These are phyloP conservation scores for Filosporella fistucella DNA, from an alignment of 495 filamentous ascomycete genomes.

Conservation along the genomic window DNA sequence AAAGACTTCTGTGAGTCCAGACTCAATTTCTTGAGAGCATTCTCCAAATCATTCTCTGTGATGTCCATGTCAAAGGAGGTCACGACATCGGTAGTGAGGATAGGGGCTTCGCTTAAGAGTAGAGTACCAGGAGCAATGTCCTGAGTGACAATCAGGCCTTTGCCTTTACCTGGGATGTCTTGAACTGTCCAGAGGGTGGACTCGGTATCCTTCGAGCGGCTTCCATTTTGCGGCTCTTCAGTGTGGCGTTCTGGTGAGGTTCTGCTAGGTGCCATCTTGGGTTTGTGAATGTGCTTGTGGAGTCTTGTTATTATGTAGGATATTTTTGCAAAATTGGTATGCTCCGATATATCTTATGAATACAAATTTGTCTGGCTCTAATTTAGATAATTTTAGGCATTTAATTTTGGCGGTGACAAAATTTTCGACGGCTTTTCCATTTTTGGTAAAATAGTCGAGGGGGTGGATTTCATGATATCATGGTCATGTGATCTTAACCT, in stretches of 20 bases:
- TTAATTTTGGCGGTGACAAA: background rate
- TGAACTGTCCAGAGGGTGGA: constrained; percentile 28
- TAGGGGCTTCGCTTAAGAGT: constrained; percentile 34
- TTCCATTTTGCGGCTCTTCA: background rate
- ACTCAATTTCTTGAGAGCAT: constrained; percentile 27
- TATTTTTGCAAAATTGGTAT: background rate
- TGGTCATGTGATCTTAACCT: too few species aligned
- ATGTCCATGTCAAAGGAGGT: constrained; percentile 18
- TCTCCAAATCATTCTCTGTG: constrained; percentile 26
- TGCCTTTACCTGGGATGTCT: constrained; percentile 32
- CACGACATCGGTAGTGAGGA: constrained; percentile 29
- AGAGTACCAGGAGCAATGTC: constrained; percentile 36
- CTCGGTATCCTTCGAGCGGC: background rate
- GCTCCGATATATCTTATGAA: too few species aligned
- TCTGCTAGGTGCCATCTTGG: constrained; percentile 9
- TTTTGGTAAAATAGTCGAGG: constrained; percentile 19
- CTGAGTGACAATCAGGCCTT: constrained; percentile 30
- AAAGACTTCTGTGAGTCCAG: constrained; percentile 35
- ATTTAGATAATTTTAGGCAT: background rate
- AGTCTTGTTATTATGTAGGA: background rate
- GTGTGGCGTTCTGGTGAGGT: background rate
- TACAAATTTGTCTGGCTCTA: background rate
- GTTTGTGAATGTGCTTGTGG: background rate
- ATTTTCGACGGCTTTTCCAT: constrained; percentile 12
- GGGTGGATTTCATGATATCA: too few species aligned